Evolutionary conservation across 2,329 filamentous ascomycete genomes (phyloP).

Genomic region (Neonectria faginata): DNA sequence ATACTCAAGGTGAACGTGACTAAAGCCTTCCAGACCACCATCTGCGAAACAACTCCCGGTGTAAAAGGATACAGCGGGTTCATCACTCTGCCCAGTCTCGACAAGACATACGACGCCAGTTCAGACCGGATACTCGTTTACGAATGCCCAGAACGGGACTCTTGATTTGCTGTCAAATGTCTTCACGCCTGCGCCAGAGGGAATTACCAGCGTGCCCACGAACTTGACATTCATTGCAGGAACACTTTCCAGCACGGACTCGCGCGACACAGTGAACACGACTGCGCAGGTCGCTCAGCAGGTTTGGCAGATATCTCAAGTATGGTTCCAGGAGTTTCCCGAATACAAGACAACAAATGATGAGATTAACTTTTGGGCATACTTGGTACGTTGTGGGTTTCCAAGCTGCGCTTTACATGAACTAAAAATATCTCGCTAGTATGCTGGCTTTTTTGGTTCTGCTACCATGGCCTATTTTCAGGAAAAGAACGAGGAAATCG

Average conservation of each 20-base stretch:
- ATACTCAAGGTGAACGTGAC: neutral
- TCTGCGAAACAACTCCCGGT: conserved; percentile 42
- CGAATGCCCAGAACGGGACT: conserved; percentile 61
- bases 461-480: conserved; percentile 67
- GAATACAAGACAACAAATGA: conserved; percentile 62
- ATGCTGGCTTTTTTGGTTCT: conserved; percentile 75
- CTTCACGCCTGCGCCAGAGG: conserved; percentile 26
- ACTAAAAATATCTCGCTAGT: conserved; percentile 44
- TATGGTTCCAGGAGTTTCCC: conserved; percentile 66
- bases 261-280: conserved; percentile 52
- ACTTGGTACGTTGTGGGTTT: conserved; percentile 54
- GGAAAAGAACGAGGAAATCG: conserved; percentile 65
- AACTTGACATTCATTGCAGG: conserved; percentile 35
- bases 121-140: conserved; percentile 72
- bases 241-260: conserved; percentile 16
- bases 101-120: conserved; percentile 56
- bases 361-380: conserved; percentile 72
- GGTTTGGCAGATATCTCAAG: conserved; percentile 72
- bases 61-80: conserved; percentile 42
- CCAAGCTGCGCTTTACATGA: accelerated
- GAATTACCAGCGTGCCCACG: conserved; percentile 4
- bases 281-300: conserved; percentile 64
- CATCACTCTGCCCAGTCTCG: conserved; percentile 35
- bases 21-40: conserved; percentile 27
- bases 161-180: conserved; percentile 58